These are phyloP conservation scores for Scutellaria barbata DNA, from an alignment of 257 asterid genomes.

Conservation along the genomic window DNA sequence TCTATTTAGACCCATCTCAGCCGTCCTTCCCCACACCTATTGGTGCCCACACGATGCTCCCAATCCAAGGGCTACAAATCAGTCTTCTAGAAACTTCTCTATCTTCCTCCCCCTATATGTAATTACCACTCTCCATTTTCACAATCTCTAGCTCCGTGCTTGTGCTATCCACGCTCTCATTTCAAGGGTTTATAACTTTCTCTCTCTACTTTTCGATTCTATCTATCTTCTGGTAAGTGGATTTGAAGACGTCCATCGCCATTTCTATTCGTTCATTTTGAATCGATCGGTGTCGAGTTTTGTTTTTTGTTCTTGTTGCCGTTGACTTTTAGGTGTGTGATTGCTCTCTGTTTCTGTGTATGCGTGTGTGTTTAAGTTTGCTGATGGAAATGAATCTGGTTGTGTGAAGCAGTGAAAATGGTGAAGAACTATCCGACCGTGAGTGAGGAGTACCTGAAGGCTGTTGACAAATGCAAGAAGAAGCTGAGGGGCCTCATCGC, in stretches of 20 bases:
- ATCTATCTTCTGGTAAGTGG: slow-evolving; percentile 41
- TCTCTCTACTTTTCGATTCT: slow-evolving; percentile 19
- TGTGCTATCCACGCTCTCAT: slow-evolving; percentile 53
- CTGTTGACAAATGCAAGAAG: slow-evolving; percentile 75
- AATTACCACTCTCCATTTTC: slow-evolving; percentile 9
- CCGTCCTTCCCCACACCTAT: slow-evolving; percentile 32
- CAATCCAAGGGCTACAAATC: slow-evolving; percentile 45
- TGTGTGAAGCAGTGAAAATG: slow-evolving; percentile 50
- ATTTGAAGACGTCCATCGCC: neutral
- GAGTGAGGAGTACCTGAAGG: slow-evolving; percentile 77
- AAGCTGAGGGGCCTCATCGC: slow-evolving; percentile 90
- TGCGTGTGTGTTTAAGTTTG: neutral
- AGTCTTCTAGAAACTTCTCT: slow-evolving; percentile 46
- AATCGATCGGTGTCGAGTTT: neutral
- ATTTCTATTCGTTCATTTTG: neutral
- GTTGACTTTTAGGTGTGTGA: slow-evolving; percentile 31
- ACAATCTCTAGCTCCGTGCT: slow-evolving; percentile 29
- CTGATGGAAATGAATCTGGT: slow-evolving; percentile 22
- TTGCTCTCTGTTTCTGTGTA: neutral
- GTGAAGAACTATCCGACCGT: slow-evolving; percentile 82
- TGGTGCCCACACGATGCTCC: slow-evolving; percentile 42
- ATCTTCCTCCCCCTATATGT: slow-evolving; percentile 30
- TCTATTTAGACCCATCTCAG: slow-evolving; percentile 39
- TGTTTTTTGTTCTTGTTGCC: neutral
- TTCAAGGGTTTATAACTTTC: neutral